Evolutionary conservation across 129 eudicot species (phyloP).

Genomic region (Solidago caesia): DNA sequence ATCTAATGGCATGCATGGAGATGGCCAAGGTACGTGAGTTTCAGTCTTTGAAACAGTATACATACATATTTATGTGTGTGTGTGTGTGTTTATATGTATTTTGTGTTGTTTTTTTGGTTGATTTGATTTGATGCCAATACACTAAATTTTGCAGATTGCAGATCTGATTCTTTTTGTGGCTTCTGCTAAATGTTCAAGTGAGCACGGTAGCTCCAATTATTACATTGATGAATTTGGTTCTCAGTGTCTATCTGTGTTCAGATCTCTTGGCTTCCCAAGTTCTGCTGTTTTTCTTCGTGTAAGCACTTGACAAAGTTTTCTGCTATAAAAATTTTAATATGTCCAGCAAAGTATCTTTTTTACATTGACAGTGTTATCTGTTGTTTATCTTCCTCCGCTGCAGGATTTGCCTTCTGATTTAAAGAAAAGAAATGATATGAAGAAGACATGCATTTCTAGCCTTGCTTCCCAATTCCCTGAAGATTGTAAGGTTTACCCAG

Average conservation of each 20-base stretch:
- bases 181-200: conserved; percentile 59
- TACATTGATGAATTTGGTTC: conserved; percentile 90
- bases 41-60: neutral
- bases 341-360: conserved; percentile 3
- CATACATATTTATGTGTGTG: neutral
- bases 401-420: conserved; percentile 78
- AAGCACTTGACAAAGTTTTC: conserved; percentile 23
- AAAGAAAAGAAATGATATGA: conserved; percentile 62
- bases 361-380: conserved; percentile 2
- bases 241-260: conserved; percentile 88
- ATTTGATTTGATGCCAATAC: neutral
- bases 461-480: conserved; percentile 89
- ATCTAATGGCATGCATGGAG: conserved; percentile 86
- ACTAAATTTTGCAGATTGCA: conserved; percentile 59
- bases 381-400: conserved; percentile 22
- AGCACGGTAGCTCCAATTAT: conserved; percentile 40
- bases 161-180: conserved; percentile 95
- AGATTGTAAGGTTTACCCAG: conserved; percentile 85
- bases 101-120: conserved; percentile 10
- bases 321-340: neutral
- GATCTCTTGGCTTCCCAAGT: conserved; percentile 86
- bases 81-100: neutral
- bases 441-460: conserved; percentile 67
- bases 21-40: conserved; percentile 84
- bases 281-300: conserved; percentile 81